Evolutionary conservation across 179 eudicot genomes (phyloP).

Genomic region (Spergularia azorica): DNA sequence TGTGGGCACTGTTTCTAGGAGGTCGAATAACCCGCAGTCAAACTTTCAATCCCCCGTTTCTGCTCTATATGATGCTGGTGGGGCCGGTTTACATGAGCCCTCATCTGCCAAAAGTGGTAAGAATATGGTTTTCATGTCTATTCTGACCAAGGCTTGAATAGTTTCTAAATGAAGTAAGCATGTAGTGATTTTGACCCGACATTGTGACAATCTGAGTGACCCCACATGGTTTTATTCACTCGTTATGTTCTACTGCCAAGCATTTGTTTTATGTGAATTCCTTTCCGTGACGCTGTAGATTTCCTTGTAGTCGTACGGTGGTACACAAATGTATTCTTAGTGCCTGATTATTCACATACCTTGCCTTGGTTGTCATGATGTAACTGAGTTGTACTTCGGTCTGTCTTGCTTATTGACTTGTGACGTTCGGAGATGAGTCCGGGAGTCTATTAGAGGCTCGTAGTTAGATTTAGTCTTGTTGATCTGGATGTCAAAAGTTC

Average conservation of each 20-base stretch:
- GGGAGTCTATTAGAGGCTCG: neutral
- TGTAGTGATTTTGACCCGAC: neutral
- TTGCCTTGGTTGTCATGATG: neutral
- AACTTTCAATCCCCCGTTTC: slow-evolving; percentile 81
- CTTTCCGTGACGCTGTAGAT: no score
- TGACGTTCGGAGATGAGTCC: no score
- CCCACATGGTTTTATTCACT: neutral
- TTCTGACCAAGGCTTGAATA: neutral
- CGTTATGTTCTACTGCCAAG: neutral
- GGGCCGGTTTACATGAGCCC: slow-evolving; percentile 42
- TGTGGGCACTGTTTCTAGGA: slow-evolving; percentile 39
- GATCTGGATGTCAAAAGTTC: no score
- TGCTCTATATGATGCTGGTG: slow-evolving; percentile 70
- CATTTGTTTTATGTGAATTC: neutral
- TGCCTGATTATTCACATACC: neutral
- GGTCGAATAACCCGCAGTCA: slow-evolving; percentile 45
- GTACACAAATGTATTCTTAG: neutral
- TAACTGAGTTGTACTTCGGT: neutral
- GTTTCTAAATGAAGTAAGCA: neutral
- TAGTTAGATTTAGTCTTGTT: neutral
- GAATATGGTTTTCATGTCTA: neutral
- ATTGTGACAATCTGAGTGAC: neutral
- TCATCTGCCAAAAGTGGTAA: slow-evolving; percentile 49
- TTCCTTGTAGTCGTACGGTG: no score
- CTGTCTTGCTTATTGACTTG: neutral